Evolutionary conservation across 208 protist genomes (phyloP), one percentile per base, ranked within the genome.

Genomic region (Wallacemonas collosoma): DNA sequence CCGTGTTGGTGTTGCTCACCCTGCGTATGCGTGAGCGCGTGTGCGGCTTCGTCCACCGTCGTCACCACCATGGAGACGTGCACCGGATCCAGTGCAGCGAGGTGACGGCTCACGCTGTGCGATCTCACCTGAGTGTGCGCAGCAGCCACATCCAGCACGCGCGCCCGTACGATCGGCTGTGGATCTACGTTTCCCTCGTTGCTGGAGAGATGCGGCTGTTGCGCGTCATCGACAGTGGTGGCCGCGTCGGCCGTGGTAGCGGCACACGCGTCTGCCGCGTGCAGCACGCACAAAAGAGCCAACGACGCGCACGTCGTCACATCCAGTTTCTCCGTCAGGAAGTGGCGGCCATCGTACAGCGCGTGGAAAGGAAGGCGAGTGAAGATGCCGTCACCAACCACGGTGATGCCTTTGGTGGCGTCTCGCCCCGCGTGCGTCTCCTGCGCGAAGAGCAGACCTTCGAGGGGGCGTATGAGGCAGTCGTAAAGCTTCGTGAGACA

Each of bases 321-420:
- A 68, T 58, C 73, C 35, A 66, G 71, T n/a, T 67, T 53, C 68
- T 85, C 68, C 1, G 77, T 72, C 54, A 89, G 72, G 62, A 79
- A 82, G 6, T 41, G 4, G 45, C 64, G 38, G 35, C 85, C 85
- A 40, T 82, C 71, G 65, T 86, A 66, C 66, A 89, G 73, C 26
- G 85, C 85, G 57, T 83, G 81, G 71, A 87, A 89, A 38, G 85
- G 85, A 17, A 89, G 39, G 35, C 80, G 77, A 26, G 63, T 81
- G 43, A 89, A 82, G 54, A 86, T 66, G 68, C 85, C 85, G 48
- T 89, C 85, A 40, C 71, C 85, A 8, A 89, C 75, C 68, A 89
- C 82, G 5, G 73, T 77, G 26, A 89, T n/a, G 11, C 83, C 83
- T 2, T 2, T 15, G 7, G 62, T 45, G 3, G 44, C 76, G 4